Conservation (phyloP, 2,329 filamentous ascomycete species). For the Aspergillus calidoustus region DNA sequence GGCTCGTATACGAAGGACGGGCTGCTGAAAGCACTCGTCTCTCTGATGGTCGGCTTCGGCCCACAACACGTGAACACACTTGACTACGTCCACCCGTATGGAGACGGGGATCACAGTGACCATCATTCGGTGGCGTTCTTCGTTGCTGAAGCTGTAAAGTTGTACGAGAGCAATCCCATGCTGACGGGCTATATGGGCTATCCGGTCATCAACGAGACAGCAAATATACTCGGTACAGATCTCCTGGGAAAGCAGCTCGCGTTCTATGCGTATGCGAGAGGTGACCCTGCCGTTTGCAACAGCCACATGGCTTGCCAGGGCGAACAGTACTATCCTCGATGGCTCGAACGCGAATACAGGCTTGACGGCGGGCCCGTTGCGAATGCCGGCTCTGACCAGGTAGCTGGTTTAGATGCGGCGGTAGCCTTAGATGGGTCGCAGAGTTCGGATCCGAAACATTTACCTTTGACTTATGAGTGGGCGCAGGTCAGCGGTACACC, state of each 20-base stretch:
- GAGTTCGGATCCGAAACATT: background rate
- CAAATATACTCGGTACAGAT: conserved; percentile 1
- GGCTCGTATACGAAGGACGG: conserved; percentile 17
- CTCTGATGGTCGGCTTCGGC: conserved; percentile 13
- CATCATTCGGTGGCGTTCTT: conserved; percentile 22
- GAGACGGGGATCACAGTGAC: conserved; percentile 24
- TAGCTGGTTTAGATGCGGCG: background rate
- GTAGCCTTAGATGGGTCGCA: conserved; percentile 14
- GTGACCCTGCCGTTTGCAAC: conserved; percentile 8
- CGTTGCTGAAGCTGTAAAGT: background rate
- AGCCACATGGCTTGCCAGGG: conserved; percentile 6
- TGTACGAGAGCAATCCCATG: background rate
- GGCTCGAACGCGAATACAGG: conserved; percentile 13
- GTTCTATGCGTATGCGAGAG: conserved; percentile 13
- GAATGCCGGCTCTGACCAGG: background rate
- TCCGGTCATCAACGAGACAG: conserved; percentile 2
- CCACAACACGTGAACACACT: conserved; percentile 22
- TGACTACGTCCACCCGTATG: conserved; percentile 20
- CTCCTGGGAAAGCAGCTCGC: conserved; percentile 11
- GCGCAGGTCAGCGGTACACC: conserved; percentile 5
- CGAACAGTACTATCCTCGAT: conserved; percentile 1
- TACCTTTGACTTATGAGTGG: conserved; percentile 5
- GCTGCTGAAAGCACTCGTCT: conserved; percentile 11
- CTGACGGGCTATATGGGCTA: conserved; percentile 15
- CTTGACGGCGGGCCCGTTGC: background rate